These are phyloP conservation scores for Wickerhamomyces sp. DNA, from an alignment of 1,139 yeast species.

Conservation along the genomic window DNA sequence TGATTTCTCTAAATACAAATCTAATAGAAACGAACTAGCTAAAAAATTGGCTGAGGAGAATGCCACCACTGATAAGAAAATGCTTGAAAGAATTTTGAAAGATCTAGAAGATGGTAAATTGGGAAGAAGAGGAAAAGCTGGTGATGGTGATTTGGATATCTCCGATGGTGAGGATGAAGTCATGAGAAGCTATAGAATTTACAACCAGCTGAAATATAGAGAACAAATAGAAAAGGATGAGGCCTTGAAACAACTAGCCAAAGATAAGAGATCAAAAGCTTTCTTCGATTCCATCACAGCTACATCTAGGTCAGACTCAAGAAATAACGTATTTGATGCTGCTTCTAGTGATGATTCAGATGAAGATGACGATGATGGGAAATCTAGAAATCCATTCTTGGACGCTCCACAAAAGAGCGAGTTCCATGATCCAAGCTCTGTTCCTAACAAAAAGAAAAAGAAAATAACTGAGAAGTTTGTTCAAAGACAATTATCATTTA, in stretches of 20 bases:
- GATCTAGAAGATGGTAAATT: conserved; percentile 83
- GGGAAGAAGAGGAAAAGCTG: conserved; percentile 55
- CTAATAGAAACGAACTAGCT: conserved; percentile 58
- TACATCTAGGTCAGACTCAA: conserved; percentile 26
- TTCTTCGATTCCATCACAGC: conserved; percentile 72
- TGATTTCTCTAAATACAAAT: conserved; percentile 56
- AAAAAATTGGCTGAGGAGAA: conserved; percentile 63
- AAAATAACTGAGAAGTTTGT: conserved; percentile 53
- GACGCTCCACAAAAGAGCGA: conserved; percentile 15
- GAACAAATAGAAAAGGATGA: conserved; percentile 52
- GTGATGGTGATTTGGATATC: conserved; percentile 60
- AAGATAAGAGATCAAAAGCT: conserved; percentile 61
- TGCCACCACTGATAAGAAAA: conserved; percentile 60
- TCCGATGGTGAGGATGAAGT: conserved; percentile 62
- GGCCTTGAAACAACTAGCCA: conserved; percentile 43
- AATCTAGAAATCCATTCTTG: conserved; percentile 2
- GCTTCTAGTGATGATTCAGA: conserved; percentile 16
- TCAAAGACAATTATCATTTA: conserved; percentile 59
- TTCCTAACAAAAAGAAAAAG: conserved; percentile 21
- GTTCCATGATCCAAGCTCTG: conserved; percentile 11
- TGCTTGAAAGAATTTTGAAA: conserved; percentile 69
- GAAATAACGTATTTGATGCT: conserved; percentile 16
- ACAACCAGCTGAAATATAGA: conserved; percentile 50
- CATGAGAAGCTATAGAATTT: conserved; percentile 37
- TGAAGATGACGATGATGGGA: conserved; percentile 16